Evolutionary conservation across 345 rosid species (phyloP).

Genomic region (Gynandropsis gynandra): DNA sequence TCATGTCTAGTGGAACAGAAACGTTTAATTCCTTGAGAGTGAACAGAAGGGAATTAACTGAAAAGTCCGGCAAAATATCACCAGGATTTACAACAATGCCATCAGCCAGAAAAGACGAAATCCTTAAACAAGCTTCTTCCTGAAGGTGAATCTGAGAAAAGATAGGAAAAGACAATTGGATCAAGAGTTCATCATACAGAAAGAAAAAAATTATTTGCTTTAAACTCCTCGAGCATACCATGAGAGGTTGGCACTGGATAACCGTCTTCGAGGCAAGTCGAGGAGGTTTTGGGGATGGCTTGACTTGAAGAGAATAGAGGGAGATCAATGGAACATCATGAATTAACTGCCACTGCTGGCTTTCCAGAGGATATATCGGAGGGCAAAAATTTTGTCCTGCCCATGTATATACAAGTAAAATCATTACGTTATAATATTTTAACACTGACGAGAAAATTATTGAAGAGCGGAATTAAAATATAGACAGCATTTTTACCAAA

Average conservation of each 20-base stretch:
- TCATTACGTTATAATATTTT: constrained; percentile 14
- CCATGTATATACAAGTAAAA: constrained; percentile 20
- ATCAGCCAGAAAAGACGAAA: constrained; percentile 89
- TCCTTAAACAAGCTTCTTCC: constrained; percentile 95
- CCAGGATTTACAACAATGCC: constrained; percentile 85
- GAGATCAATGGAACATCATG: constrained; percentile 68
- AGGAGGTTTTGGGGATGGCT: constrained; percentile 86
- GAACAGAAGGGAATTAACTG: constrained; percentile 62
- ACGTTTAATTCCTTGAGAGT: constrained; percentile 67
- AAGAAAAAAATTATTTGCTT: not conserved
- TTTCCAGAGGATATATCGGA: constrained; percentile 80
- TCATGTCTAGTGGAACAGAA: constrained; percentile 62
- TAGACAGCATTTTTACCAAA: constrained; percentile 48
- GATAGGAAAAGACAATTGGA: constrained; percentile 12
- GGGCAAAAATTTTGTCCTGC: constrained; percentile 80
- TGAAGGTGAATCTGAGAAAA: constrained; percentile 77
- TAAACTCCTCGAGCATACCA: constrained; percentile 42
- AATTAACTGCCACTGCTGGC: constrained; percentile 54
- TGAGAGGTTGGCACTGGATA: constrained; percentile 85
- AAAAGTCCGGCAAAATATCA: constrained; percentile 64
- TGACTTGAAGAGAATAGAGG: constrained; percentile 78
- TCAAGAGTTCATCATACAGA: not conserved
- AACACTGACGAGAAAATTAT: constrained; percentile 10
- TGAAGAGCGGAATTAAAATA: not conserved
- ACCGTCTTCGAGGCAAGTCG: constrained; percentile 74